Evolutionary conservation across 2,329 filamentous ascomycete genomes (phyloP), one percentile per base, ranked within the genome.

Genomic region (Neonectria punicea): DNA sequence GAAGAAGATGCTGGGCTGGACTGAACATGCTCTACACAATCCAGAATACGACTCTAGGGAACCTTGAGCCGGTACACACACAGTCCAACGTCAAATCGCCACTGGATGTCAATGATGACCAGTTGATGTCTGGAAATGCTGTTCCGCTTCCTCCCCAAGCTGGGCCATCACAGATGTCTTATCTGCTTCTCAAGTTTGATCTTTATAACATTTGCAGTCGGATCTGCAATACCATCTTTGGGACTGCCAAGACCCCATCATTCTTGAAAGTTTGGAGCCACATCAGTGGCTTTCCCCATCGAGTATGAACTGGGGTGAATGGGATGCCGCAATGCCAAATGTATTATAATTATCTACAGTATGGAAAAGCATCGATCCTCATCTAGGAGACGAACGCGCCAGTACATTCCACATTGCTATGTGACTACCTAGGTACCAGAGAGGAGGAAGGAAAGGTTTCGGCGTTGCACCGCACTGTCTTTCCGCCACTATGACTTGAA

Each of bases 1-100:
- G 66, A 10, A 50, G 66, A 10, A 58, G 66, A 5, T 68, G 66
- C 13, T 68, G 66, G 66, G 66, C 66, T n/a, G 66, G 34, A 22
- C 28, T 68, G 5, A 64, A 65, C 3, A 68, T 67, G 64, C 58
- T 68, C 13, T 65, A 67, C 36, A 67, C 61, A 2, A 68, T 68
- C 64, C 66, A 68, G 20, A 68, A 68, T 10, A 68, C 64, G 2
- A 67, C 65, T 2, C 13, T 68, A 3, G 66, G 66, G 2, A 65
- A 49, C 18, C 58, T 68, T 9, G 66, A 68, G 8, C 20, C 30
- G 1, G 44, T 53, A 14, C 58, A 57, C 5, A 58, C 43, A 5
- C 14, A 44, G 2, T 65, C 60, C 1, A 62, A 61, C 10, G 51
- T 55, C 16, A 61, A 55, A 22, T 44, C 39, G 4, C 58, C 58